Evolutionary conservation across 1,284 basidiomycete genomes (phyloP).

Genomic region (Ganoderma multipileum): DNA sequence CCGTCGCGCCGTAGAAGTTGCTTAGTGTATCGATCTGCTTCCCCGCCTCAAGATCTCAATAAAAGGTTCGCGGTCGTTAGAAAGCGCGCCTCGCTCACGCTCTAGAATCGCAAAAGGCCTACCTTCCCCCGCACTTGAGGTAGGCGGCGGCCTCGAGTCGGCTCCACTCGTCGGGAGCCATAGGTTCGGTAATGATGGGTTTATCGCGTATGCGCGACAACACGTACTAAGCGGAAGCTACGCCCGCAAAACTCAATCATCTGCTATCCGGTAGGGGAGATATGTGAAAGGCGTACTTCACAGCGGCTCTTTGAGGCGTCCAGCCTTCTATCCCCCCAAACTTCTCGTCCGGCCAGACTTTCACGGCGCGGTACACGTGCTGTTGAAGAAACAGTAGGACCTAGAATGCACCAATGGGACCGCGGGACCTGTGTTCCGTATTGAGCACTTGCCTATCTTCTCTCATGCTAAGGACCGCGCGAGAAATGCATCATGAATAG

Average conservation of each 20-base stretch:
- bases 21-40: slow-evolving; percentile 1
- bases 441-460: neutral
- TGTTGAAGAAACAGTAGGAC: neutral
- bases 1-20: slow-evolving; percentile 1
- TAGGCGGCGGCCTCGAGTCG: neutral
- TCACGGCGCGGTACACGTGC: neutral
- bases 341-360: neutral
- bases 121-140: neutral
- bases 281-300: slow-evolving; percentile 26
- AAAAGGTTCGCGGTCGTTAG: slow-evolving; percentile 21
- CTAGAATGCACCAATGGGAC: neutral
- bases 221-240: neutral
- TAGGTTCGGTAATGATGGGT: neutral
- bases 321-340: neutral
- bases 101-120: slow-evolving; percentile 2
- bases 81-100: slow-evolving; percentile 3
- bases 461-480: neutral
- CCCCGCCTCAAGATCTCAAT: slow-evolving; percentile 8
- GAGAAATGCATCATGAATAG: neutral
- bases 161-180: neutral
- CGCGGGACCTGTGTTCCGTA: neutral
- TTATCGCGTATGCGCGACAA: neutral
- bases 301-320: neutral
- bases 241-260: slow-evolving; percentile 16
- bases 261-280: slow-evolving; percentile 10